These are phyloP conservation scores for Pythium myriotylum DNA, from an alignment of 352 stramenopile species.

Conservation along the genomic window DNA sequence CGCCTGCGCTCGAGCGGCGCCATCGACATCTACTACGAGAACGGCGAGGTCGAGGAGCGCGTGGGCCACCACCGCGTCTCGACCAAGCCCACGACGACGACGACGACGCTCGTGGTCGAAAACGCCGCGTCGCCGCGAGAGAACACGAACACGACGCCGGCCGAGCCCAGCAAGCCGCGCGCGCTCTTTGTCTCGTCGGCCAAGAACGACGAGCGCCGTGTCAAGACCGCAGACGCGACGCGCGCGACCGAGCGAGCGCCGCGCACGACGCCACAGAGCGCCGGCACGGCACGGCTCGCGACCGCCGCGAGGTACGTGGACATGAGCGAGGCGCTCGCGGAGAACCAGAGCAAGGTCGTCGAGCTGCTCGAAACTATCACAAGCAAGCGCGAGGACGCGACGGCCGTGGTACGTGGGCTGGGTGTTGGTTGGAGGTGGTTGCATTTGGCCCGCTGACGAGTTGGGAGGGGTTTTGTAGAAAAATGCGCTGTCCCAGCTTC, in stretches of 20 bases:
- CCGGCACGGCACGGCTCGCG: conserved; percentile 10
- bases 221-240: conserved; percentile 27
- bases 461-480: conserved; percentile 38
- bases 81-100: neutral
- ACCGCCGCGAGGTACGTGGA: conserved; percentile 38
- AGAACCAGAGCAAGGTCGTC: conserved; percentile 60
- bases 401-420: conserved; percentile 51
- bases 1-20: conserved; percentile 46
- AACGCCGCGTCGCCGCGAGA: no score
- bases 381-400: conserved; percentile 39
- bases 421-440: neutral
- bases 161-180: neutral
- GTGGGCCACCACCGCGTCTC: conserved; percentile 44
- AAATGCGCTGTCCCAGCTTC: conserved; percentile 63
- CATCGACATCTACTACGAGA: conserved; percentile 60
- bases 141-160: no score
- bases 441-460: neutral
- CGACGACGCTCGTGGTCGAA: conserved; percentile 9
- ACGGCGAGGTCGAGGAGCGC: conserved; percentile 50
- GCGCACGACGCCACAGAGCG: conserved; percentile 16
- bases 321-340: conserved; percentile 45
- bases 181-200: conserved; percentile 2
- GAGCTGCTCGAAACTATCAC: conserved; percentile 52
- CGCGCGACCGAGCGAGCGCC: conserved; percentile 19
- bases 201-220: conserved; percentile 17